These are phyloP conservation scores for Besnoitia besnoiti DNA, from an alignment of 169 alveolate species.

Conservation along the genomic window DNA sequence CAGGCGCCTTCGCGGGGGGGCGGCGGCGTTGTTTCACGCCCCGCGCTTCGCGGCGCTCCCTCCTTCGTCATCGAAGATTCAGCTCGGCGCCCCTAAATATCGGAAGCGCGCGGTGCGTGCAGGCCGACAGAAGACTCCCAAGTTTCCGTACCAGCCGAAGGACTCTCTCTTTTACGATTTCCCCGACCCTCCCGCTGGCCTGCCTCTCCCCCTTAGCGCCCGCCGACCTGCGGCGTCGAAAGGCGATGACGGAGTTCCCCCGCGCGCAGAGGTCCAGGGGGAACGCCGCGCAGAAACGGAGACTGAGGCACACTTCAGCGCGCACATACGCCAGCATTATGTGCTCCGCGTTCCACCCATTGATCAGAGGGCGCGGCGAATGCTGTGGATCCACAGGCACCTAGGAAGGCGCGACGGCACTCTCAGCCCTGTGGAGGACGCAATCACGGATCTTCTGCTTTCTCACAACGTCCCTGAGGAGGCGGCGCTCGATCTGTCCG, in stretches of 20 bases:
- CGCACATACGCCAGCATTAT: neutral
- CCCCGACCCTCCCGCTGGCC: neutral
- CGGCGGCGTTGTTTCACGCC: too few relatives aligned
- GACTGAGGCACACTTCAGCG: neutral
- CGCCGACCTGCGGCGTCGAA: neutral
- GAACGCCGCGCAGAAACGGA: neutral
- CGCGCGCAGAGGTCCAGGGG: neutral
- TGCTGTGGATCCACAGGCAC: constrained; percentile 31
- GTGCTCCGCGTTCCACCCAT: constrained; percentile 11
- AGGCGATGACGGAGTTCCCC: too few relatives aligned
- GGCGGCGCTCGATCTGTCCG: neutral
- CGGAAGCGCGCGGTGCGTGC: constrained; percentile 22
- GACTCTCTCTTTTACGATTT: neutral
- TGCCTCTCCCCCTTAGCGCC: neutral
- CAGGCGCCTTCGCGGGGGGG: neutral
- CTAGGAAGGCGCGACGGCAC: neutral
- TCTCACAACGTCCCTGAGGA: constrained; percentile 5
- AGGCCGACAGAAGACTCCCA: neutral
- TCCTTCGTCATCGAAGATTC: too few relatives aligned
- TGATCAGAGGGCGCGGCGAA: neutral
- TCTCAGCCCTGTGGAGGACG: constrained; percentile 12
- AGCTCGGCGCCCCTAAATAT: constrained; percentile 14
- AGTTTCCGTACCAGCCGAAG: neutral
- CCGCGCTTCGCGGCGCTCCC: too few relatives aligned
- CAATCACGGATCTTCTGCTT: neutral